Base-by-base conservation (phyloP, 208 protist species). In the Leishmania turanica region DNA sequence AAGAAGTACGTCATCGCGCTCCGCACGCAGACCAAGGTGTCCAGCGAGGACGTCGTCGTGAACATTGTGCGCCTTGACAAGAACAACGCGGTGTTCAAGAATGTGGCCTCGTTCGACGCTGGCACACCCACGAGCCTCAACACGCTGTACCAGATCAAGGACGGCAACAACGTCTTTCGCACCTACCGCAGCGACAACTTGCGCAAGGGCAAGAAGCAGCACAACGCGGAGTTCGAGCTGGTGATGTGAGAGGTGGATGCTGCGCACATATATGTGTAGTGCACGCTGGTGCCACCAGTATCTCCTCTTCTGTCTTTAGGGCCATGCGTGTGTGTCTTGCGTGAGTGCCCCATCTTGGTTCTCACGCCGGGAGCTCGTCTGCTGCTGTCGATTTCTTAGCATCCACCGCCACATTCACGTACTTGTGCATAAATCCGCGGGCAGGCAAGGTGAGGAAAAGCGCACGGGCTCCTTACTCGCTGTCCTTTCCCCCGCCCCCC, bases 1-100 rank as follows among this genome's bases (percentile, higher is more conserved):
- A 91, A 91, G 85, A 80, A 81, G 78, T 91, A 85, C 64, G 80
- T 91, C 24, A 77, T 91, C 24, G 83, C 77, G 58, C 78, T 91
- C 45, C 84, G 74, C 75, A 78, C 78, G 45, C 40, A 82, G 49
- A n/a, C 27, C n/a, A 82, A 86, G 45, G 56, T 87, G 51, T 53
- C 64, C 24, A 76, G 69, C 13, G 82, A 73, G 27, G 74, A 85
- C 42, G 76, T 89, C 27, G 75, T 69, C 68, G 79, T 87, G 34
- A 88, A 85, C 42, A 86, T 91, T 51, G 78, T 89, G 51, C 70
- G 81, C 37, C 69, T 91, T 51, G 75, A 80, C n/a, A 84, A 80
- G 65, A 64, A 72, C 80, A 85, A 80, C 79, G 53, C 31, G 31
- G 86, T 90, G 21, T 91, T 91, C 81, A 74, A 73, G 68, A 93